These are phyloP conservation scores for Euptelea pleiosperma DNA, from an alignment of 164 flowering plant genomes.

Conservation along the genomic window DNA sequence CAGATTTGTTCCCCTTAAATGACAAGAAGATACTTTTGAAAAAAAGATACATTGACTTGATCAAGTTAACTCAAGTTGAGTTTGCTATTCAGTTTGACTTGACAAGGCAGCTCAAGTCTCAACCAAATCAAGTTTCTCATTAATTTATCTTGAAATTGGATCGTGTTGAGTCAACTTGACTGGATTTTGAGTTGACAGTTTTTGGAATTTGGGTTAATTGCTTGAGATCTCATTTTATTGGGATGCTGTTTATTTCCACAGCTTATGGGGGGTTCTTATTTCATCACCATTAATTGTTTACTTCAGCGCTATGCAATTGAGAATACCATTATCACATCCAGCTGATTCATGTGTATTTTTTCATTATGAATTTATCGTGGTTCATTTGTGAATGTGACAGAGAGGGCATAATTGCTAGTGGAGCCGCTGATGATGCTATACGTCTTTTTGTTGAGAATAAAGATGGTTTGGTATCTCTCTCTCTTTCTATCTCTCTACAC, in stretches of 20 bases:
- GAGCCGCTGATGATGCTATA: conserved; percentile 93
- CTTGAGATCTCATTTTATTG: not conserved
- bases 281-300: not conserved
- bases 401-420: conserved; percentile 83
- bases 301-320: not conserved
- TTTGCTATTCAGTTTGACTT: too few species aligned
- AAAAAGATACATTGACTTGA: too few species aligned
- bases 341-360: not conserved
- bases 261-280: not conserved
- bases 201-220: not conserved
- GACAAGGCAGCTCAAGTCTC: too few species aligned
- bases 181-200: not conserved
- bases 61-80: too few species aligned
- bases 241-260: not conserved
- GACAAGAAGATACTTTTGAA: too few species aligned
- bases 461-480: conserved; percentile 44
- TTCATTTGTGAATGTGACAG: conserved; percentile 34
- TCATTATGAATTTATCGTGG: not conserved
- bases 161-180: too few species aligned
- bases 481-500: too few species aligned
- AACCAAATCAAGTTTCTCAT: too few species aligned
- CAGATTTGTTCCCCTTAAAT: too few species aligned
- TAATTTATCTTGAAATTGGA: too few species aligned
- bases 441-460: conserved; percentile 63
- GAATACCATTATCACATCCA: not conserved